These are phyloP conservation scores for Colletotrichum sansevieriae DNA, from an alignment of 2,329 filamentous ascomycete genomes.

Conservation along the genomic window DNA sequence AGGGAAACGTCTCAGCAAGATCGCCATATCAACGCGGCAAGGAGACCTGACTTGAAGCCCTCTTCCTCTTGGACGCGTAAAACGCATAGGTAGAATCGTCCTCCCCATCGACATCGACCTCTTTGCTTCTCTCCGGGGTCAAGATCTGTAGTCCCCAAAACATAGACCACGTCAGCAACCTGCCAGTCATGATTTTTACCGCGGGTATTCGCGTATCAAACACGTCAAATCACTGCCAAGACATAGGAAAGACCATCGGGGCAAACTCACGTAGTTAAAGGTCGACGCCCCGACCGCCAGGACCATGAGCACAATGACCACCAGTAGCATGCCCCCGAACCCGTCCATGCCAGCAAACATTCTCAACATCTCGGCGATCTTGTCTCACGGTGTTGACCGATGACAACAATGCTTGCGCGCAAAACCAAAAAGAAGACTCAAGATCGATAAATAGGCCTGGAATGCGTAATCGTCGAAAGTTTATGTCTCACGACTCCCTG, in stretches of 20 bases:
- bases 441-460: neutral
- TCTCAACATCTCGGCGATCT: constrained; percentile 35
- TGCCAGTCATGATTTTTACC: neutral
- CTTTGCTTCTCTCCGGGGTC: constrained; percentile 31
- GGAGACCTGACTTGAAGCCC: constrained; percentile 39
- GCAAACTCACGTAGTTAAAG: constrained; percentile 38
- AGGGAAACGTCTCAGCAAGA: constrained; percentile 6
- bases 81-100: constrained; percentile 42
- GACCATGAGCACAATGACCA: constrained; percentile 39
- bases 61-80: constrained; percentile 38
- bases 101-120: constrained; percentile 34
- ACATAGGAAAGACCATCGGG: neutral
- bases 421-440: neutral
- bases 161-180: constrained; percentile 8
- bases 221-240: neutral
- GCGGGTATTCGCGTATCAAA: neutral
- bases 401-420: too few relatives aligned
- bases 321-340: constrained; percentile 27
- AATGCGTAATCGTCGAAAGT: neutral
- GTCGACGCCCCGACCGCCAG: constrained; percentile 37
- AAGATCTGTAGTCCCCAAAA: constrained; percentile 27
- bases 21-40: neutral
- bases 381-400: neutral
- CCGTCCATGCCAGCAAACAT: constrained; percentile 36
- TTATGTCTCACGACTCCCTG: constrained; percentile 4